Base-by-base conservation (phyloP, 2,329 filamentous ascomycete species). In the Beauveria varroae region DNA sequence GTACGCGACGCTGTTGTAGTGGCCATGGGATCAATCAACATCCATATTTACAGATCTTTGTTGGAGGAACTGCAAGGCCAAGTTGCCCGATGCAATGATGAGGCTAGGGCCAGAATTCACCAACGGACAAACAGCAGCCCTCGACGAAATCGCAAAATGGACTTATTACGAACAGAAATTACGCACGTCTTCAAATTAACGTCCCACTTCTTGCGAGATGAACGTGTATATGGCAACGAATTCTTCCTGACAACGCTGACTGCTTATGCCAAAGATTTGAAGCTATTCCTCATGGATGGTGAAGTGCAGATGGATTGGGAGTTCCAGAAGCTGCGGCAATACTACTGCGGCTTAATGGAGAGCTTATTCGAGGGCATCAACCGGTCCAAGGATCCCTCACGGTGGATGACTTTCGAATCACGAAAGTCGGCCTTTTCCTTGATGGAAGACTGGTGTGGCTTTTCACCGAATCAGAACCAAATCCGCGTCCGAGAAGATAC, bases 371-470 rank as follows among this genome's bases (percentile, higher is more conserved):
- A 96, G 67, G 91, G 91, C 6, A 91, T 97, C 67, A 95, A 93
- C 67, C 84, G 87, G 57, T 91, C 91, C 0, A 87, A 86, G 64
- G 91, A 97, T 63, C 89, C 92, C 1, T 88, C 91, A 5, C 84
- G 91, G 37, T 99, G 95, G 93, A 95, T 99, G 85, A 93, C 95
- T 0, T 99, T 99, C 69, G 95, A 99, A 72, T 91, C 93, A 14
- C 83, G 96, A 46, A 96, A 97, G 71, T 97, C 95, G 5, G 90
- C 93, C 0, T 99, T 99, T 70, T 88, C 93, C 0, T 78, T 99
- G 53, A 98, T 99, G 93, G 95, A 99, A 74, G 93, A 98, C 66
- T 99, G 96, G 96, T 99, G 95, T 71, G 95, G 95, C 2, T 97
- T 96, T 72, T 96, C 93, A 8, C 91, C 93, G 0, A 96, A 97